A percentile compares a stretch with the other conserved stretches of the same genome.
These are phyloP conservation scores for Venturia effusa DNA, from an alignment of 2,329 filamentous ascomycete genomes.

Conservation along the genomic window DNA sequence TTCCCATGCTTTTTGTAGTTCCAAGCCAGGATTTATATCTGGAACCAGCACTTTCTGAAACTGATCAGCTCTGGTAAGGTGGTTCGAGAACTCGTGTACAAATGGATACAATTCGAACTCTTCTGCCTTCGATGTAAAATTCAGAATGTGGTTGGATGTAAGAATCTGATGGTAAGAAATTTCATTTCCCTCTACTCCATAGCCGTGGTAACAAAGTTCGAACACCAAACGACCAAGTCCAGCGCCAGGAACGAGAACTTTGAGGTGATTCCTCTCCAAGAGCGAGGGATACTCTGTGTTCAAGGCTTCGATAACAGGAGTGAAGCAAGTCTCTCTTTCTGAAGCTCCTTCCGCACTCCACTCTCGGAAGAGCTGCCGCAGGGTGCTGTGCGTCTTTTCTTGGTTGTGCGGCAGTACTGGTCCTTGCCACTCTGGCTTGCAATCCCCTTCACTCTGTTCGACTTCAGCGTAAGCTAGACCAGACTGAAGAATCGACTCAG, in stretches of 20 bases:
- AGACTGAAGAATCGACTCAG: constrained; percentile 62
- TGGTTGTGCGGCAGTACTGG: constrained; percentile 61
- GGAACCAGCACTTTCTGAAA: constrained; percentile 64
- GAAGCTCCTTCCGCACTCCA: constrained; percentile 70
- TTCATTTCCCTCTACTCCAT: constrained; percentile 73
- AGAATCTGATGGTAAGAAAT: constrained; percentile 96
- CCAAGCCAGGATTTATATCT: constrained; percentile 48
- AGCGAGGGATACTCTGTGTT: constrained; percentile 32
- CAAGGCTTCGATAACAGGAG: constrained; percentile 59
- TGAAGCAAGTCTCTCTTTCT: constrained; percentile 71
- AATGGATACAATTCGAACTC: constrained; percentile 75
- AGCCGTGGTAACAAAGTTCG: constrained; percentile 67
- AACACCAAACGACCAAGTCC: constrained; percentile 83
- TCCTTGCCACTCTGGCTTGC: constrained; percentile 54
- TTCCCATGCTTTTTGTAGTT: constrained; percentile 21
- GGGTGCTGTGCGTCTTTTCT: constrained; percentile 84
- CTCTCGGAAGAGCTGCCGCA: constrained; percentile 90
- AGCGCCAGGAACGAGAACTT: constrained; percentile 78
- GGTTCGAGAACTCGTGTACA: constrained; percentile 80
- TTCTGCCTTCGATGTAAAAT: constrained; percentile 47
- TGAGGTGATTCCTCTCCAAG: constrained; percentile 33
- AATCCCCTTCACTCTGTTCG: constrained; percentile 35
- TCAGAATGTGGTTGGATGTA: constrained; percentile 66
- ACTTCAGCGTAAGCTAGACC: constrained; percentile 36
- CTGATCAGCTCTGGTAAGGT: constrained; percentile 62